Percentiles rank a stretch among this genome's conserved stretches.
Conservation (phyloP, 164 flowering plant genomes). For the Piper betle region DNA sequence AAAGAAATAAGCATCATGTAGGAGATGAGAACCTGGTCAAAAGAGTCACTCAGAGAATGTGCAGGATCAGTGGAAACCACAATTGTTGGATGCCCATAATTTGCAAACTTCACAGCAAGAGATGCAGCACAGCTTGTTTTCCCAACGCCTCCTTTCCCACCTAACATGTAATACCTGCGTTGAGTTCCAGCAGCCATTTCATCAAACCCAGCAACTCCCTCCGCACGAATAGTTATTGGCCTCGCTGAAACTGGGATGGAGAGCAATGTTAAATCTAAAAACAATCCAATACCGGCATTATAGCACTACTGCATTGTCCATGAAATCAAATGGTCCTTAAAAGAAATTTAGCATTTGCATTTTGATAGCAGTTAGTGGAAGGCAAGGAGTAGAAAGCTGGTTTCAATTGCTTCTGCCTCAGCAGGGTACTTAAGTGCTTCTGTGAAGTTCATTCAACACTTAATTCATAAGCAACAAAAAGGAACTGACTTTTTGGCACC, state of each 20-base stretch:
- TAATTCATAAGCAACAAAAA: no score
- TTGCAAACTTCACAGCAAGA: constrained; percentile 89
- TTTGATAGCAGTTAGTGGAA: no score
- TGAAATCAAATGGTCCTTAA: no score
- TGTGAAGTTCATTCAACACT: no score
- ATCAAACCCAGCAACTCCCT: constrained; percentile 60
- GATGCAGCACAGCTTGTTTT: constrained; percentile 98
- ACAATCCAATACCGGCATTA: background rate
- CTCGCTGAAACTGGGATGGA: constrained; percentile 36
- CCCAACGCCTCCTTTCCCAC: constrained; percentile 98
- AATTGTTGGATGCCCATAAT: constrained; percentile 74
- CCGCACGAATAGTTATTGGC: constrained; percentile 62
- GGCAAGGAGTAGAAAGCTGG: no score
- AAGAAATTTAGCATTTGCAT: no score
- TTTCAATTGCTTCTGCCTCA: no score
- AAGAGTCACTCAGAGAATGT: constrained; percentile 95
- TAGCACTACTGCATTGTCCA: background rate
- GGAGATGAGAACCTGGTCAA: constrained; percentile 51
- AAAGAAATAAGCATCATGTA: background rate
- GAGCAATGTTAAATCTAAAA: no score
- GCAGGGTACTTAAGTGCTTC: no score
- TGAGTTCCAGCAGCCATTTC: constrained; percentile 58
- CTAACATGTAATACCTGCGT: constrained; percentile 79
- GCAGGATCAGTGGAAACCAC: constrained; percentile 99
- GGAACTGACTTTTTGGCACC: no score